These are phyloP conservation scores for Agastache rugosa DNA, from an alignment of 257 asterid genomes.

Conservation along the genomic window DNA sequence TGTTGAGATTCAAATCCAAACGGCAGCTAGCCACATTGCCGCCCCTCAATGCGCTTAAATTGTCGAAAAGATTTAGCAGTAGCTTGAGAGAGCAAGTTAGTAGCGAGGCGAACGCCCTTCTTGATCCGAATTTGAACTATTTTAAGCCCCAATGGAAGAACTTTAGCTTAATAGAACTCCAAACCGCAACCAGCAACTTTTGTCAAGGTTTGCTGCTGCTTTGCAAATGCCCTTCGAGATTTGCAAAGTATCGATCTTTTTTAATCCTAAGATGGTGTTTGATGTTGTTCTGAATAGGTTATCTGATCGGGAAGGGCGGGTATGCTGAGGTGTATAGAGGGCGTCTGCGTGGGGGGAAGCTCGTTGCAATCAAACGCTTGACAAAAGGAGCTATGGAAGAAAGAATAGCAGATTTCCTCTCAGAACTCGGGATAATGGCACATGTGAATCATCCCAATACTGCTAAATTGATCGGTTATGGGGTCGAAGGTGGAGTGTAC, in stretches of 20 bases:
- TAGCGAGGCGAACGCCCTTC: conserved; percentile 39
- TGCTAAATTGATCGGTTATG: conserved; percentile 89
- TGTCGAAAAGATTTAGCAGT: conserved; percentile 66
- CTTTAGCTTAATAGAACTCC: conserved; percentile 70
- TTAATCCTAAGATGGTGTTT: not conserved
- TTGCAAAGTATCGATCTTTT: not conserved
- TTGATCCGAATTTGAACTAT: conserved; percentile 58
- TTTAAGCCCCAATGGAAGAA: conserved; percentile 94
- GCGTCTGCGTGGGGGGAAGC: conserved; percentile 66
- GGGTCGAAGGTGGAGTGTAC: conserved; percentile 86
- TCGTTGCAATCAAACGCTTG: conserved; percentile 82
- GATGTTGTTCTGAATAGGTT: conserved; percentile 44
- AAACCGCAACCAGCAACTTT: conserved; percentile 74
- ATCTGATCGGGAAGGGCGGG: conserved; percentile 91
- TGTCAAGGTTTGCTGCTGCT: conserved; percentile 57
- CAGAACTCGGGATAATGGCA: conserved; percentile 97
- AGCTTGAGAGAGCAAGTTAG: conserved; percentile 65
- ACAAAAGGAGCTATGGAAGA: conserved; percentile 69
- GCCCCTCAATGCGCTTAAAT: conserved; percentile 46
- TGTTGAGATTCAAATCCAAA: conserved; percentile 64
- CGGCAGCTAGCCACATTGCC: conserved; percentile 56
- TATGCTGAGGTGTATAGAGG: conserved; percentile 94
- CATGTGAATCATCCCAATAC: conserved; percentile 95
- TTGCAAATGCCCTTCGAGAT: not conserved
- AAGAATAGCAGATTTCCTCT: conserved; percentile 71